Base-by-base conservation (phyloP, 345 rosid species). In the Murraya paniculata region DNA sequence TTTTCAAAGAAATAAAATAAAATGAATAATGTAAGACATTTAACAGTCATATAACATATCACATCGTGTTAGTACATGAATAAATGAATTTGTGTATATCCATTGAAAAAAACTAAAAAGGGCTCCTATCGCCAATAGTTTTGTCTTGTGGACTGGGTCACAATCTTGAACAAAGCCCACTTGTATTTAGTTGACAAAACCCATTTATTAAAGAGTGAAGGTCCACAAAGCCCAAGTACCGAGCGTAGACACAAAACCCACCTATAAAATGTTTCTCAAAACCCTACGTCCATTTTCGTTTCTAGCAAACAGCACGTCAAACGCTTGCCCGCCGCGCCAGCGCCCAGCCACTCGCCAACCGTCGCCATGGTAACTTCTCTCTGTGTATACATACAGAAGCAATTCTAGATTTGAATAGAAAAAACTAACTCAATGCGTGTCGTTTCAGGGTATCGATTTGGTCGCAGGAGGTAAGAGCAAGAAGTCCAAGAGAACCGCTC, bases 401-500 rank as follows among this genome's bases (percentile, higher is more conserved):
- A 53, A 2, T 5, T 13, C 16, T 38, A 19, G 1, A 14, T 22
- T 22, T 9, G 0, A 14, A 11, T 45, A 2, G 0, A 10, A 0
- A 41, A 11, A 14, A 24, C 4, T 38, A 25, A 31, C 22, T 45
- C 14, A 28, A 18, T 74, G 81, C 27, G 36, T 7, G 60, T 1
- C 30, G 35, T 73, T 82, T 78, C 86, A 94, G 99, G 99, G 99
- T 28, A 91, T 97, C 80, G 98, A 97, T 88, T 73, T 97, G 87
- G 81, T 89, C 73, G 98, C 98, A 18, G 99, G 98, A 86, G 98
- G 98, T 74, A 93, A 97, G 96, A 88, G 92, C 82, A 97, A 94
- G 90, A 92, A 93, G 85, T 85, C 98, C 61, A 93, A 85, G 80
- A 84, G 98, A 64, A 97, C 91, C 0, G 97, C 94, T 0, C 97